Conservation (phyloP, 352 stramenopile species). For the Albugo laibachii region DNA sequence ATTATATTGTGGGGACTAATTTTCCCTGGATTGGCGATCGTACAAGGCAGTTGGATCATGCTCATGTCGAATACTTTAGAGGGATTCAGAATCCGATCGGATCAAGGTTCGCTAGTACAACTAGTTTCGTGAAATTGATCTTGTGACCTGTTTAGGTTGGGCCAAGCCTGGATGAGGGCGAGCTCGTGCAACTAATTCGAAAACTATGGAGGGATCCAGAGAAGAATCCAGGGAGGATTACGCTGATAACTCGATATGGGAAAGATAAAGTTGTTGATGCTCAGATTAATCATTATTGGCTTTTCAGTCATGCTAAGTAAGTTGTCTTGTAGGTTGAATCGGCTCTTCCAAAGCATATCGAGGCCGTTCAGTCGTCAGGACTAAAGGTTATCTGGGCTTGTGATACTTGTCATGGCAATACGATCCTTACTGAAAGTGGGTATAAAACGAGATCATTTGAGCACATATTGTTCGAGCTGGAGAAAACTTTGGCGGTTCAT, state of each 20-base stretch:
- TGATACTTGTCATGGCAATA: constrained; percentile 95
- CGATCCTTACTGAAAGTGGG: constrained; percentile 87
- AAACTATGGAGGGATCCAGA: constrained; percentile 87
- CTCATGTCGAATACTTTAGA: constrained; percentile 96
- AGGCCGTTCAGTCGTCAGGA: constrained; percentile 86
- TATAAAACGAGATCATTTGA: constrained; percentile 97
- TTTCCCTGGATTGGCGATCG: constrained; percentile 98
- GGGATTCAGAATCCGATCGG: constrained; percentile 97
- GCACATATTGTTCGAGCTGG: constrained; percentile 89
- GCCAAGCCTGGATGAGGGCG: constrained; percentile 87
- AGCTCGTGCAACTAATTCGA: constrained; percentile 90
- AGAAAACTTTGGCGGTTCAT: constrained; percentile 96
- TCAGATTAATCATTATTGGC: background rate
- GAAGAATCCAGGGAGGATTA: constrained; percentile 89
- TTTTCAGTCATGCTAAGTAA: constrained; percentile 1
- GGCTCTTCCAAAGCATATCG: constrained; percentile 90
- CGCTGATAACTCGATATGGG: constrained; percentile 96
- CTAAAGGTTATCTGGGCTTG: constrained; percentile 94
- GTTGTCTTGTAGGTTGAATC: constrained; percentile 26
- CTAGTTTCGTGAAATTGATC: background rate
- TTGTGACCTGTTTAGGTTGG: constrained; percentile 29
- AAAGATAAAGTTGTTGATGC: constrained; percentile 70
- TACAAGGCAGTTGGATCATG: constrained; percentile 93
- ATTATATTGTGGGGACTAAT: constrained; percentile 95
- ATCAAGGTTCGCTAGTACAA: constrained; percentile 65